Conservation (phyloP, 805 yeast species). For the Myxozyma melibiosi region DNA sequence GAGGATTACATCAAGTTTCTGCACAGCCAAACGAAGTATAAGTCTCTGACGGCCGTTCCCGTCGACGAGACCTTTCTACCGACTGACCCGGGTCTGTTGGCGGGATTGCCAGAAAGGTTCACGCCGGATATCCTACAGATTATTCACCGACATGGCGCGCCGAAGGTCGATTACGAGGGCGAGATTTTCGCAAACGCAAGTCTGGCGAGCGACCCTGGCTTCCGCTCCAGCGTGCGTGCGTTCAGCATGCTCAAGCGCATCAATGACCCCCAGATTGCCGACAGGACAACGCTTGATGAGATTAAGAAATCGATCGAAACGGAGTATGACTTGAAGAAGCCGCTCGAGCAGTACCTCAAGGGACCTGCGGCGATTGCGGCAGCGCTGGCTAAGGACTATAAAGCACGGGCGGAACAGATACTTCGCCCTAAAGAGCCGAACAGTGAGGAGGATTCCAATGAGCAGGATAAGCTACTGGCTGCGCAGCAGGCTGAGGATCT, state of each 20-base stretch:
- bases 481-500: too few species aligned
- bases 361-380: conserved; percentile 14
- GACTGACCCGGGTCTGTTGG: neutral
- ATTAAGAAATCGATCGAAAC: conserved; percentile 8
- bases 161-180: conserved; percentile 1
- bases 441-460: too few species aligned
- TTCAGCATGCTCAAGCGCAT: neutral
- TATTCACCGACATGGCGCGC: conserved; percentile 17
- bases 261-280: neutral
- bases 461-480: too few species aligned
- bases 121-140: conserved; percentile 15
- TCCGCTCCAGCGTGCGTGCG: conserved; percentile 9
- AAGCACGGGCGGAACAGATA: neutral
- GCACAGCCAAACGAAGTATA: neutral
- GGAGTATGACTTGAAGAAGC: neutral
- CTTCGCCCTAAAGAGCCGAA: too few species aligned
- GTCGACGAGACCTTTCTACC: conserved; percentile 11
- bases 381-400: conserved; percentile 3
- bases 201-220: neutral
- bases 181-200: neutral
- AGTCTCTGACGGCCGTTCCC: conserved; percentile 1
- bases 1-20: conserved; percentile 13
- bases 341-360: conserved; percentile 5
- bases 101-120: conserved; percentile 1
- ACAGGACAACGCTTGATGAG: neutral